These are phyloP conservation scores for Linum lewisii DNA, from an alignment of 345 rosid genomes.

Conservation along the genomic window DNA sequence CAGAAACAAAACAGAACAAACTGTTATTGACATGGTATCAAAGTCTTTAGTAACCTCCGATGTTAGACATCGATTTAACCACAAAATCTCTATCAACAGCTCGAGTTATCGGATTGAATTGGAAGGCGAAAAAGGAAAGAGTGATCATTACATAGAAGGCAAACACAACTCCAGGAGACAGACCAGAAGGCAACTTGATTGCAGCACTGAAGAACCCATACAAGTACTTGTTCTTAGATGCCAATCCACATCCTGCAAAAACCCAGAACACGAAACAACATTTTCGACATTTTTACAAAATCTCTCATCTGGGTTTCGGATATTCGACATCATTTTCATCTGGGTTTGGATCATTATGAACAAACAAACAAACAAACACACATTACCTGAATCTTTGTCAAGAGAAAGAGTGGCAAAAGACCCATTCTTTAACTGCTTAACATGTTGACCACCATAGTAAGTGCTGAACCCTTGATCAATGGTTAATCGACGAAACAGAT, in stretches of 20 bases:
- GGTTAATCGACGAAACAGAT: constrained; percentile 41
- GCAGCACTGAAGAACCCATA: constrained; percentile 89
- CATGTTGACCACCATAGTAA: constrained; percentile 46
- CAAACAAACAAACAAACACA: no score
- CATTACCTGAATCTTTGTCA: constrained; percentile 55
- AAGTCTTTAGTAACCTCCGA: no score
- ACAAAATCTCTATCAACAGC: background rate
- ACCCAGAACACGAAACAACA: background rate
- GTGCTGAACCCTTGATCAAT: constrained; percentile 36
- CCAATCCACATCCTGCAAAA: constrained; percentile 65
- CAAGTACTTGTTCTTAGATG: constrained; percentile 37
- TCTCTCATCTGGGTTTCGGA: background rate
- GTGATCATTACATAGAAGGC: constrained; percentile 71
- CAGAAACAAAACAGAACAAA: background rate
- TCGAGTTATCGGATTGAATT: background rate
- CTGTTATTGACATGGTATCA: no score
- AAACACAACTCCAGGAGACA: constrained; percentile 81
- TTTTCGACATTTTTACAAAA: background rate
- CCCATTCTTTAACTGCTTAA: constrained; percentile 43
- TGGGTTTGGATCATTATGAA: no score
- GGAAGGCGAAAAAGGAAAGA: background rate
- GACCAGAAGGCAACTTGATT: constrained; percentile 74
- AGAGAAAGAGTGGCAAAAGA: constrained; percentile 57
- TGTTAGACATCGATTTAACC: background rate
- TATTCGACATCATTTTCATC: no score